Percentiles rank a stretch among this genome's conserved stretches.
phyloP scores from a whole-genome alignment of 169 alveolate species.

The Sarcocystis neurona region DNA sequence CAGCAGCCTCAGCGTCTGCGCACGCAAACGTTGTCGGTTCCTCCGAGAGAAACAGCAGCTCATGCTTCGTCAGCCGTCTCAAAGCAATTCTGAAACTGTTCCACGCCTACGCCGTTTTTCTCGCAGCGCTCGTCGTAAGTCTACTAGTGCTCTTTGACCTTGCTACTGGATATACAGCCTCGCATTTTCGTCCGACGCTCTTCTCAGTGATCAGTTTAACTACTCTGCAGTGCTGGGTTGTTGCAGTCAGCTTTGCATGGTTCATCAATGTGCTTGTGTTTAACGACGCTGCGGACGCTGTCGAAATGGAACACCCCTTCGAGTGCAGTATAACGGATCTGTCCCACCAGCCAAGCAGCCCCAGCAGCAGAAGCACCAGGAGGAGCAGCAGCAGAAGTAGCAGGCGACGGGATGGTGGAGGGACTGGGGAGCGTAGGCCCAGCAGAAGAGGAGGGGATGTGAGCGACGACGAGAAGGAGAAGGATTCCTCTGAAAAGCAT shows the following conservation, averaged over 20 bases:
- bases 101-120: conserved; percentile 23
- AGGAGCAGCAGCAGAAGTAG: too few species aligned
- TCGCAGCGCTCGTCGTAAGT: neutral
- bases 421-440: too few species aligned
- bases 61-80: neutral
- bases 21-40: neutral
- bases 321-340: too few species aligned
- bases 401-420: too few species aligned
- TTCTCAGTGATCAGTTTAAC: neutral
- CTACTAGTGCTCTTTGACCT: conserved; percentile 1
- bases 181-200: conserved; percentile 29
- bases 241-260: neutral
- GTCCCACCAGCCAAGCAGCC: too few species aligned
- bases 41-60: neutral
- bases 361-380: too few species aligned
- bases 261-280: neutral
- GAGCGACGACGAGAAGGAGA: too few species aligned
- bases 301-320: too few species aligned
- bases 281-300: too few species aligned
- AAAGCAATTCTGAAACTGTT: neutral
- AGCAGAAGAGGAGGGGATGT: too few species aligned
- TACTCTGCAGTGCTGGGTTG: neutral
- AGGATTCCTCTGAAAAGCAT: too few species aligned
- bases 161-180: conserved; percentile 2
- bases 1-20: too few species aligned